Conservation (phyloP, 2,329 filamentous ascomycete genomes). For the Zasmidium angulare region DNA sequence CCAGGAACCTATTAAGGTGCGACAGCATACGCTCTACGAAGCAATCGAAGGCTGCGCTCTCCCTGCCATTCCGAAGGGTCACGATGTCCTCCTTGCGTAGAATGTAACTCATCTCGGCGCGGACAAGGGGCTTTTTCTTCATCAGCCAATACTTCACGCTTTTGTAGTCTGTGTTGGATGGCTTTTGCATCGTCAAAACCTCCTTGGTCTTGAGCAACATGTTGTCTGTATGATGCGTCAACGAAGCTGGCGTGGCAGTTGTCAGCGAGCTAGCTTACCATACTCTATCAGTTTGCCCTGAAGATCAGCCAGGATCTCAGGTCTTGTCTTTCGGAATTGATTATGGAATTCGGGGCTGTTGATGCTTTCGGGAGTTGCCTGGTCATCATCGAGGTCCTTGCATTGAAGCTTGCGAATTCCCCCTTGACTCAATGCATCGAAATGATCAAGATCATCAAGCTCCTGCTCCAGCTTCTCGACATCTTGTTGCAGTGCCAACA, state of each 20-base stretch:
- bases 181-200: slow-evolving; percentile 40
- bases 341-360: slow-evolving; percentile 1
- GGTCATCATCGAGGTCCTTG: slow-evolving; percentile 16
- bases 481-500: slow-evolving; percentile 41
- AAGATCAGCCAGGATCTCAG: slow-evolving; percentile 24
- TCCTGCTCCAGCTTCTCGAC: slow-evolving; percentile 39
- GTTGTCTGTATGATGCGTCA: slow-evolving; percentile 32
- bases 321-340: slow-evolving; percentile 14
- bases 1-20: slow-evolving; percentile 20
- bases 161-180: slow-evolving; percentile 41
- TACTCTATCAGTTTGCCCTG: slow-evolving; percentile 24
- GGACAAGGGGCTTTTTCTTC: slow-evolving; percentile 37
- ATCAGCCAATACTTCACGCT: slow-evolving; percentile 39
- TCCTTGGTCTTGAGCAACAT: slow-evolving; percentile 41
- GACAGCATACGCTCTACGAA: slow-evolving; percentile 33
- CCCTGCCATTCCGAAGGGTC: slow-evolving; percentile 40
- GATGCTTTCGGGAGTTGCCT: slow-evolving; percentile 11
- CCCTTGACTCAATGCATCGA: slow-evolving; percentile 16
- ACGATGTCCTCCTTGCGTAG: slow-evolving; percentile 43
- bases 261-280: slow-evolving; percentile 13
- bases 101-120: slow-evolving; percentile 38
- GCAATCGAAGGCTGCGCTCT: slow-evolving; percentile 43
- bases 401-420: slow-evolving; percentile 4
- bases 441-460: slow-evolving; percentile 33
- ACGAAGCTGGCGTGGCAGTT: not conserved